These are phyloP conservation scores for Micractinium sp. DNA, from an alignment of 139 green algal genomes.

Conservation along the genomic window DNA sequence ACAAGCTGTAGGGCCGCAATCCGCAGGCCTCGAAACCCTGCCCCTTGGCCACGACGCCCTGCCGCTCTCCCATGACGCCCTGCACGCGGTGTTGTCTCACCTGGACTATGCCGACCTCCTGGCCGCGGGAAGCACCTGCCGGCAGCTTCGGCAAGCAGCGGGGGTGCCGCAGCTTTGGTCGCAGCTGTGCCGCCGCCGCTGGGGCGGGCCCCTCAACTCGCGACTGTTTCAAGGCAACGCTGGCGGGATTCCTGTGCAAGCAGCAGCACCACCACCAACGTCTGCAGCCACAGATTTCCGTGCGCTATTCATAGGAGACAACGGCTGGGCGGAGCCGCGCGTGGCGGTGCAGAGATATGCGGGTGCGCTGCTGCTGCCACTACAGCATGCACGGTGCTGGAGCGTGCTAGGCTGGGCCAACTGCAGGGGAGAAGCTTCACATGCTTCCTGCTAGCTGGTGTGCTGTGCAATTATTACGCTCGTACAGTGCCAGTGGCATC, in stretches of 20 bases:
- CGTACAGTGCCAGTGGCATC: background rate
- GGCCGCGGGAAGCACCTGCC: background rate
- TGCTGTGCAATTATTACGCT: background rate
- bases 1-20: no score
- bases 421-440: background rate
- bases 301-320: background rate
- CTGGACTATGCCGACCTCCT: background rate
- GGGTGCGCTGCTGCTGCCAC: background rate
- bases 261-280: background rate
- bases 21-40: no score
- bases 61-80: background rate
- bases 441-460: background rate
- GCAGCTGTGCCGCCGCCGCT: slow-evolving; percentile 15
- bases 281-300: background rate
- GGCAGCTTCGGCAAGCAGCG: background rate
- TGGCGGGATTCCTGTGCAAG: no score
- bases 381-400: background rate
- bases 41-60: background rate
- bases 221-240: background rate
- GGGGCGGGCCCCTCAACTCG: slow-evolving; percentile 2
- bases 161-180: background rate
- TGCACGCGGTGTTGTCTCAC: background rate
- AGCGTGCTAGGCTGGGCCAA: no score
- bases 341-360: slow-evolving; percentile 1
- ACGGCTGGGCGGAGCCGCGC: slow-evolving; percentile 11